phyloP scores from a whole-genome alignment of 805 yeast species.

The Ogataea parapolymorpha region DNA sequence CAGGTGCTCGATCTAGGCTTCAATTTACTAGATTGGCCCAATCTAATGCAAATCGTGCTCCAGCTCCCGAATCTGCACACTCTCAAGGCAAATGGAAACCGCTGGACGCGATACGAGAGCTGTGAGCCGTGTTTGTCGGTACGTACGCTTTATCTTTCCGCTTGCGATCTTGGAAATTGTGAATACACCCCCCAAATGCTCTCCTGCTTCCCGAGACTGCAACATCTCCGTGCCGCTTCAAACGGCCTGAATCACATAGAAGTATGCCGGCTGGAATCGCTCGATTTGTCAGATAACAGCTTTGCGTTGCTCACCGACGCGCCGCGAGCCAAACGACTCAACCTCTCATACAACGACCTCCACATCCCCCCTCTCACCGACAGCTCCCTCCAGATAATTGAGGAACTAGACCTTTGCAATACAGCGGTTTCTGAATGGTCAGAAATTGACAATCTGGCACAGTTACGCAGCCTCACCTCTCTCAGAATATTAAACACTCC shows the following conservation, averaged over 20 bases:
- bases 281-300: conserved; percentile 40
- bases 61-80: conserved; percentile 36
- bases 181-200: background rate
- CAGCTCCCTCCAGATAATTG: conserved; percentile 10
- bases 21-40: conserved; percentile 49
- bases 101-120: conserved; percentile 28
- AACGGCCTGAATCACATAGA: conserved; percentile 13
- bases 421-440: conserved; percentile 49
- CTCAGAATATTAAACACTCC: conserved; percentile 56
- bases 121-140: conserved; percentile 2
- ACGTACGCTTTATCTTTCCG: conserved; percentile 21
- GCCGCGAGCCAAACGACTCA: conserved; percentile 25
- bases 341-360: conserved; percentile 36
- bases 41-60: conserved; percentile 37
- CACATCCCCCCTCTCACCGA: conserved; percentile 18
- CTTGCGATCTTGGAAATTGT: conserved; percentile 10
- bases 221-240: conserved; percentile 31
- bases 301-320: conserved; percentile 27
- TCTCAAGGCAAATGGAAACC: conserved; percentile 55
- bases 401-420: conserved; percentile 46
- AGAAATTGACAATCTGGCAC: conserved; percentile 42
- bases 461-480: conserved; percentile 42
- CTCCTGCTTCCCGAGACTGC: conserved; percentile 17
- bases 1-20: conserved; percentile 53
- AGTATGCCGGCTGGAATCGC: conserved; percentile 1